These are phyloP conservation scores for Neurospora sp. DNA, from an alignment of 495 filamentous ascomycete genomes.

Conservation along the genomic window DNA sequence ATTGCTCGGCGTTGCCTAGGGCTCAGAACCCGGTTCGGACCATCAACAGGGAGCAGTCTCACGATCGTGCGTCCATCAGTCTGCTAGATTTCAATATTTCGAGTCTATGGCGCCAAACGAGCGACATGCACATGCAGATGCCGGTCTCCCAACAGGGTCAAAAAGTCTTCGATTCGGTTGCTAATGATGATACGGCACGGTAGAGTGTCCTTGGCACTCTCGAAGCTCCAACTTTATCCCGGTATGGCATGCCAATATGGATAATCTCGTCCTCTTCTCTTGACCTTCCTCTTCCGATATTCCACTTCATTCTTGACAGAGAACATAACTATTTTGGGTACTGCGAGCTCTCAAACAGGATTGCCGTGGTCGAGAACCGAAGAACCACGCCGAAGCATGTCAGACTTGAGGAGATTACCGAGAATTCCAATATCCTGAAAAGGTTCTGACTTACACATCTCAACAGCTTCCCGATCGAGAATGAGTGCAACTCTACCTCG, in stretches of 20 bases:
- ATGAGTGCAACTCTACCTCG: background rate
- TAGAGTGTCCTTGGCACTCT: background rate
- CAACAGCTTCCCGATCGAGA: background rate
- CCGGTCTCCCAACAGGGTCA: background rate
- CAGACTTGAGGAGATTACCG: background rate
- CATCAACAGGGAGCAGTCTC: no score
- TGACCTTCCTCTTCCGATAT: background rate
- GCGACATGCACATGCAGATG: background rate
- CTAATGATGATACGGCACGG: background rate
- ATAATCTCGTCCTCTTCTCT: background rate
- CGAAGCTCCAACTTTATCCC: background rate
- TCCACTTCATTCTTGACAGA: background rate
- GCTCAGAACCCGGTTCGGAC: no score
- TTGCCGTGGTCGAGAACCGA: background rate
- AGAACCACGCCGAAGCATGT: background rate
- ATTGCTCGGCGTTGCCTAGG: no score
- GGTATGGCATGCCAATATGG: background rate
- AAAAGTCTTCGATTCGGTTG: background rate
- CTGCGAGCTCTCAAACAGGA: background rate
- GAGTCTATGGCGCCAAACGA: background rate
- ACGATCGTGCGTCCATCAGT: background rate
- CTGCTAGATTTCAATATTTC: background rate
- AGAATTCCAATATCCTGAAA: background rate
- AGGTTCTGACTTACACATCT: background rate
- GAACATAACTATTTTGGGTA: background rate